Percentiles rank a stretch among this genome's conserved stretches.
Conservation (phyloP, 495 filamentous ascomycete genomes). For the Penicillium macrosclerotiorum region DNA sequence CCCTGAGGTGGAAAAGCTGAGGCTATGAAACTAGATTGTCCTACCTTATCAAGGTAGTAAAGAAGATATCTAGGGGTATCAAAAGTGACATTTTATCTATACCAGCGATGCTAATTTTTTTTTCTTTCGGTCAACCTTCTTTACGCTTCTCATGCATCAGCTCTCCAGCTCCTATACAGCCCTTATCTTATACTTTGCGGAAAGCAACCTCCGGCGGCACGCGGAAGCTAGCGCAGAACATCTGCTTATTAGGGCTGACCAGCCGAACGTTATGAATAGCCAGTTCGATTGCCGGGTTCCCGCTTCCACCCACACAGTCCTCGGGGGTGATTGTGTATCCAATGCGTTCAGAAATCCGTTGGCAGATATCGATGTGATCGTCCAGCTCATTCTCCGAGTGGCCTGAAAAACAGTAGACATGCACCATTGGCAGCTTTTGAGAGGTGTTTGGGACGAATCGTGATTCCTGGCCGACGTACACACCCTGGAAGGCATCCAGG, state of each 20-base stretch:
- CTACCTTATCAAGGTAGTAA: too few species aligned
- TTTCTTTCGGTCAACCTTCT: not conserved
- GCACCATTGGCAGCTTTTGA: conserved; percentile 70
- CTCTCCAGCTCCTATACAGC: conserved; percentile 6
- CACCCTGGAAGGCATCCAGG: conserved; percentile 76
- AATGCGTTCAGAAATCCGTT: conserved; percentile 62
- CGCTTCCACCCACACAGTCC: conserved; percentile 44
- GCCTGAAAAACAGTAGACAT: conserved; percentile 85
- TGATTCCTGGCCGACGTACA: conserved; percentile 66
- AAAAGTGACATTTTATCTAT: conserved; percentile 9
- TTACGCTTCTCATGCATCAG: conserved; percentile 18
- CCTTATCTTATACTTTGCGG: conserved; percentile 27
- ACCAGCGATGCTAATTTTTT: not conserved
- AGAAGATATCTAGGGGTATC: too few species aligned
- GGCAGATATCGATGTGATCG: conserved; percentile 63
- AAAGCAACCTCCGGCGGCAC: conserved; percentile 83
- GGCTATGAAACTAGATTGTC: too few species aligned
- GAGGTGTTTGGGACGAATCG: conserved; percentile 62
- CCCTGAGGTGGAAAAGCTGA: too few species aligned
- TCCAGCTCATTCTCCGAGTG: conserved; percentile 68
- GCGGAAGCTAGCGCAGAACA: conserved; percentile 94
- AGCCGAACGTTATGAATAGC: conserved; percentile 75
- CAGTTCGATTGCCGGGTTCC: conserved; percentile 52
- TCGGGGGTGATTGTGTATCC: conserved; percentile 59
- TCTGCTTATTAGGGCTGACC: conserved; percentile 89